These are phyloP conservation scores for Marasmius fiardii DNA, from an alignment of 1,284 basidiomycete genomes.

Conservation along the genomic window DNA sequence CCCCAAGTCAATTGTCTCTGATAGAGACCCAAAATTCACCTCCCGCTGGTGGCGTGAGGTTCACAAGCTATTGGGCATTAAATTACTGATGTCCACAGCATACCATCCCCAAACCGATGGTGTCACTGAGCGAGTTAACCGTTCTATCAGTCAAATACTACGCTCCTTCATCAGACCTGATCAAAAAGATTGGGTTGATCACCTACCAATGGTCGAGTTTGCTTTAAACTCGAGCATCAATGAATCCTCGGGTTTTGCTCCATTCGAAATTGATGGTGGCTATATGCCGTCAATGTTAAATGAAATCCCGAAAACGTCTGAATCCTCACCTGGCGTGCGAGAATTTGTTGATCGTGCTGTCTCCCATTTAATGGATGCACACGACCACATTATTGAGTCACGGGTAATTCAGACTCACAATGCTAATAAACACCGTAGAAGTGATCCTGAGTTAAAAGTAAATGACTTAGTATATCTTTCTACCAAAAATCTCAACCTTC, in stretches of 20 bases:
- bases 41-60: conserved; percentile 30
- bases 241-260: conserved; percentile 19
- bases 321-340: not conserved
- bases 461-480: not conserved
- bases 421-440: conserved; percentile 12
- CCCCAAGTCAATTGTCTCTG: conserved; percentile 29
- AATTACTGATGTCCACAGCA: conserved; percentile 36
- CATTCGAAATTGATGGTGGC: conserved; percentile 25
- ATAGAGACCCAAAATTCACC: conserved; percentile 32
- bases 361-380: conserved; percentile 9
- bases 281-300: conserved; percentile 10
- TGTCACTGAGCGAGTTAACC: conserved; percentile 26
- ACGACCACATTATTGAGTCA: conserved; percentile 17
- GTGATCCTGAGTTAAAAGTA: conserved; percentile 3
- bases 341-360: too few relatives aligned
- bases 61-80: conserved; percentile 27
- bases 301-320: not conserved
- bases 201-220: conserved; percentile 21
- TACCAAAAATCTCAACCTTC: conserved; percentile 16
- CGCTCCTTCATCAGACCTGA: conserved; percentile 9
- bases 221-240: conserved; percentile 9
- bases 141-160: conserved; percentile 27
- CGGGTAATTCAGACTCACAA: conserved; percentile 14
- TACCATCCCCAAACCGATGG: conserved; percentile 43
- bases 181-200: conserved; percentile 23